Base-by-base conservation (phyloP, 2,329 filamentous ascomycete genomes). In the Pseudocercospora fuligena region DNA sequence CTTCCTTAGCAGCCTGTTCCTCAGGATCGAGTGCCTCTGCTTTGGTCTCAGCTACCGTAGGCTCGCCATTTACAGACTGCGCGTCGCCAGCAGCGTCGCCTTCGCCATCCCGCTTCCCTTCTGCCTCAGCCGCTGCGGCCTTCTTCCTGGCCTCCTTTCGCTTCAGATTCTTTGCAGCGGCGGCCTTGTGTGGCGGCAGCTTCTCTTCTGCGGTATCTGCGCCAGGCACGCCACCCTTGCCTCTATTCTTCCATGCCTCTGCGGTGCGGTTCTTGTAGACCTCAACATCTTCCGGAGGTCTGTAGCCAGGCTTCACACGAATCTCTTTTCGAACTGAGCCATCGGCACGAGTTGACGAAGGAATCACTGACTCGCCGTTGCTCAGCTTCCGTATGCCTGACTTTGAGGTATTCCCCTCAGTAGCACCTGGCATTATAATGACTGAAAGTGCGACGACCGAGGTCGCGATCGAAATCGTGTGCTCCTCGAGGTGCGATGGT, bases 261-360 rank as follows among this genome's bases (percentile, higher is more conserved):
- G 94, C 94, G 1, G 90, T 93, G 65, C 92, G 90, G 80, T 97
- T 97, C 83, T 93, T 96, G 86, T 99, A 99, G 54, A 97, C 85
- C 77, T 97, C 93, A 70, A 98, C 90, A 80, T 99, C 95, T 81
- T 99, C 95, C 0, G 94, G 93, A 1, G 95, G 96, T 36, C 90
- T 89, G 81, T 97, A 99, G 62, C 95, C 96, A 0, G 95, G 94
- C 31, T 93, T 89, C 68, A 99, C 93, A 76, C 92, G 92, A 77
- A 98, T 98, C 75, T 97, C 94, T 77, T 92, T 96, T 64, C 95
- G 89, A n/a, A 92, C 92, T 60, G 91, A 93, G 65, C 95, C 95
- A 77, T 99, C 95, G 25, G 95, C 82, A 63, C 96, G 91, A 51
- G 88, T 83, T 0, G 94, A 98, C 51, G 94, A 88, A 27, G 95